These are phyloP conservation scores for Clarireedia paspali DNA, from an alignment of 2,329 filamentous ascomycete species.

Conservation along the genomic window DNA sequence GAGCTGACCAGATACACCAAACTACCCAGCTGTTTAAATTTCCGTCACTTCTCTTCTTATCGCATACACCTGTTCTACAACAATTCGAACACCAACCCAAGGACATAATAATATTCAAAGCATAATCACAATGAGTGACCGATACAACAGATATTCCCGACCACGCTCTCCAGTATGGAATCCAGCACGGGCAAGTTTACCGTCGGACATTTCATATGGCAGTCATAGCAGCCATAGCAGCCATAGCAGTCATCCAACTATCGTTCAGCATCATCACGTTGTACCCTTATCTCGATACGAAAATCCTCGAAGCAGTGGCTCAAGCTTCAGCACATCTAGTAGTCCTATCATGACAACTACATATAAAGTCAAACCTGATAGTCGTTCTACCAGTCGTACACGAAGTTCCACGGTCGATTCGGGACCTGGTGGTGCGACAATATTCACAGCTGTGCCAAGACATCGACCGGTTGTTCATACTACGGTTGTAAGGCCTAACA, in stretches of 20 bases:
- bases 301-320: constrained; percentile 31
- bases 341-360: constrained; percentile 43
- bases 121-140: constrained; percentile 38
- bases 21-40: not conserved
- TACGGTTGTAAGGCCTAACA: constrained; percentile 32
- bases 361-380: constrained; percentile 48
- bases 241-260: not conserved
- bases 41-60: not conserved
- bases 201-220: constrained; percentile 33
- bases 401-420: constrained; percentile 44
- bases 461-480: constrained; percentile 25
- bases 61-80: not conserved
- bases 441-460: constrained; percentile 46
- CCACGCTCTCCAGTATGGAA: constrained; percentile 40
- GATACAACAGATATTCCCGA: constrained; percentile 34
- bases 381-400: constrained; percentile 40
- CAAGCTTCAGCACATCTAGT: constrained; percentile 18
- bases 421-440: constrained; percentile 38
- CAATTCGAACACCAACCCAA: not conserved
- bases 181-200: constrained; percentile 47
- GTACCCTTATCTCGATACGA: constrained; percentile 36
- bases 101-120: not conserved
- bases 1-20: not conserved
- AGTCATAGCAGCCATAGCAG: not conserved
- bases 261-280: constrained; percentile 42